A percentile compares a stretch with the other conserved stretches of the same genome.
phyloP scores from a whole-genome alignment of 345 rosid genomes.

The Eucalyptus albens region DNA sequence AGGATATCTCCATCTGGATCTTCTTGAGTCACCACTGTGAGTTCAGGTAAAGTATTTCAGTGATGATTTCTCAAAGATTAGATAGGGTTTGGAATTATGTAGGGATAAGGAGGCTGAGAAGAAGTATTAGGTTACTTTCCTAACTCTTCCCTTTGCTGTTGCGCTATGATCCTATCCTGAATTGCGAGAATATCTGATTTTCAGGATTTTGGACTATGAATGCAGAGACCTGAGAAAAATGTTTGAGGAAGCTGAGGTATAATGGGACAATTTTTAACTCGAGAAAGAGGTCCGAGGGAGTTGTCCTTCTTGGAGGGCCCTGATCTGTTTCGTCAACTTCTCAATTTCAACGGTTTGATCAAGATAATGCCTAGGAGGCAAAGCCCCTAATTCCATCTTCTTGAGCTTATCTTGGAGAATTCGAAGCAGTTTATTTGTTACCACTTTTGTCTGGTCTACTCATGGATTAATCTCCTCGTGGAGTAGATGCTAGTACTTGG shows the following conservation, averaged over 20 bases:
- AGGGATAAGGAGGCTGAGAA: neutral
- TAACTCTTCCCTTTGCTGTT: neutral
- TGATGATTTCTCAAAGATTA: neutral
- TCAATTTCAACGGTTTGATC: neutral
- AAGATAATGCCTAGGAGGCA: too few relatives aligned
- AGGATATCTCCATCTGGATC: neutral
- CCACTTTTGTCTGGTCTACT: too few relatives aligned
- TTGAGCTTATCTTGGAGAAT: too few relatives aligned
- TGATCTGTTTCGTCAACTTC: neutral
- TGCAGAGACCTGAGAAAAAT: neutral
- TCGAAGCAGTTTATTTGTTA: too few relatives aligned
- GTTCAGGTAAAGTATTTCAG: neutral
- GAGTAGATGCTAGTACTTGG: too few relatives aligned
- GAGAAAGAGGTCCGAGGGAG: neutral
- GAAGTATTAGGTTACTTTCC: neutral
- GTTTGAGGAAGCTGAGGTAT: neutral
- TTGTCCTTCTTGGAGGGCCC: neutral
- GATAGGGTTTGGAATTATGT: neutral
- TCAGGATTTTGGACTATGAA: neutral
- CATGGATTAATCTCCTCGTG: too few relatives aligned
- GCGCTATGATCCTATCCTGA: neutral
- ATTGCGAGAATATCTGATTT: neutral
- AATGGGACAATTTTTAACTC: neutral
- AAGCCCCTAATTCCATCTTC: too few relatives aligned
- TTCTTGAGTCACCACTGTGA: neutral